phyloP scores from a whole-genome alignment of 192 early-diverging fungal species.

The Borealophlyctis nickersoniae region DNA sequence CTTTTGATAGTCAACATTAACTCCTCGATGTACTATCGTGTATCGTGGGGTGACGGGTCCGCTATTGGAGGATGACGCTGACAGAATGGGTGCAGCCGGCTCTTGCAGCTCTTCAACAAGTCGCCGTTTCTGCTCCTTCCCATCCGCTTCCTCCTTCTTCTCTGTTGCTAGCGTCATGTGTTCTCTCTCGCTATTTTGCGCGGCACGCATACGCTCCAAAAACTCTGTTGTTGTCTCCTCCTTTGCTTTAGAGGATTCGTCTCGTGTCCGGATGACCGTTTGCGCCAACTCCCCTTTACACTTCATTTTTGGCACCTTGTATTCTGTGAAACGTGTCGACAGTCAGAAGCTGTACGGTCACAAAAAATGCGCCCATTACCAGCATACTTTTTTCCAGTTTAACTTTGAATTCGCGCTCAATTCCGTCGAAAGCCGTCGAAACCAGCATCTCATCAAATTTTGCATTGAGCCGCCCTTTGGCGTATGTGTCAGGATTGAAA shows the following conservation, averaged over 20 bases:
- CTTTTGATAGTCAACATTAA: slow-evolving; percentile 33
- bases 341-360: background rate
- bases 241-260: background rate
- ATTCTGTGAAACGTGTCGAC: slow-evolving; percentile 23
- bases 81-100: no score
- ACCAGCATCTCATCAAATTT: slow-evolving; percentile 43
- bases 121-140: no score
- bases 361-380: background rate
- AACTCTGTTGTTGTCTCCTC: slow-evolving; percentile 38
- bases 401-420: slow-evolving; percentile 48
- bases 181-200: slow-evolving; percentile 5
- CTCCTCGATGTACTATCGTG: slow-evolving; percentile 39
- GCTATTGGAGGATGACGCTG: no score
- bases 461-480: slow-evolving; percentile 20
- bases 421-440: slow-evolving; percentile 47
- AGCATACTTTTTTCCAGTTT: slow-evolving; percentile 19
- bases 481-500: slow-evolving; percentile 51
- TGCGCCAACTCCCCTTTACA: slow-evolving; percentile 39
- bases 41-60: slow-evolving; percentile 25
- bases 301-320: slow-evolving; percentile 39
- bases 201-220: slow-evolving; percentile 29
- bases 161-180: no score
- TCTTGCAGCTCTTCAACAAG: no score
- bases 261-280: slow-evolving; percentile 44
- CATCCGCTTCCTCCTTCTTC: slow-evolving; percentile 15